A percentile compares a stretch with the other conserved stretches of the same genome.
These are phyloP conservation scores for Chrysoporthe cubensis DNA, from an alignment of 2,329 filamentous ascomycete species.

Conservation along the genomic window DNA sequence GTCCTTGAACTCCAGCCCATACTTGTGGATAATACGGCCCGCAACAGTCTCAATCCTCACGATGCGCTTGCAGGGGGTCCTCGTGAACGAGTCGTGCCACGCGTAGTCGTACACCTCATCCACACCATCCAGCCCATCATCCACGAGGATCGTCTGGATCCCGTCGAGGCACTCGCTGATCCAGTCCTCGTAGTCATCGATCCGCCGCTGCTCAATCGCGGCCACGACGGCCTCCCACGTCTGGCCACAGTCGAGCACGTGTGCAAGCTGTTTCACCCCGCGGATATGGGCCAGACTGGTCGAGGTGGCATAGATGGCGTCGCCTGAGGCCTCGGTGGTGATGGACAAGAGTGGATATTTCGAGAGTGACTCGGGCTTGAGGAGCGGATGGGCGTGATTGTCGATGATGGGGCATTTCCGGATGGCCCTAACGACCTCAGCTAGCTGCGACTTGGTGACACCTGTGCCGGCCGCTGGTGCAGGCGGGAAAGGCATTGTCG, in stretches of 20 bases:
- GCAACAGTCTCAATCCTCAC: slow-evolving; percentile 78
- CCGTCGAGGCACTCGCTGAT: slow-evolving; percentile 68
- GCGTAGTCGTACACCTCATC: slow-evolving; percentile 61
- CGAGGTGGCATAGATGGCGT: slow-evolving; percentile 64
- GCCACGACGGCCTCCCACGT: slow-evolving; percentile 61
- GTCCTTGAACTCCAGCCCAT: slow-evolving; percentile 39
- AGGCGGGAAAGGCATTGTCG: slow-evolving; percentile 10
- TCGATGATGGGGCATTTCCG: slow-evolving; percentile 68
- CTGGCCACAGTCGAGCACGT: slow-evolving; percentile 65
- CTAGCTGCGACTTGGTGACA: slow-evolving; percentile 34
- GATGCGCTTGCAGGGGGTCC: slow-evolving; percentile 70
- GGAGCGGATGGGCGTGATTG: slow-evolving; percentile 72
- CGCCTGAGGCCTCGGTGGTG: slow-evolving; percentile 72
- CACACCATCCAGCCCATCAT: slow-evolving; percentile 69
- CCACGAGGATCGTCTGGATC: slow-evolving; percentile 75
- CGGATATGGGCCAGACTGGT: slow-evolving; percentile 71
- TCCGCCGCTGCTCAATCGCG: slow-evolving; percentile 46
- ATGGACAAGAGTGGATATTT: slow-evolving; percentile 61
- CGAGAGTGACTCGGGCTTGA: slow-evolving; percentile 53
- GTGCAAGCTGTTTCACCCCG: slow-evolving; percentile 69
- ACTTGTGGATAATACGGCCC: slow-evolving; percentile 59
- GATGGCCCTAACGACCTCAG: slow-evolving; percentile 46
- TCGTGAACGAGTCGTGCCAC: slow-evolving; percentile 70
- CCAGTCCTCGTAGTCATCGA: slow-evolving; percentile 57
- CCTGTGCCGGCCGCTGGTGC: slow-evolving; percentile 17